These are phyloP conservation scores for Glonium stellatum DNA, from an alignment of 495 filamentous ascomycete genomes.

Conservation along the genomic window DNA sequence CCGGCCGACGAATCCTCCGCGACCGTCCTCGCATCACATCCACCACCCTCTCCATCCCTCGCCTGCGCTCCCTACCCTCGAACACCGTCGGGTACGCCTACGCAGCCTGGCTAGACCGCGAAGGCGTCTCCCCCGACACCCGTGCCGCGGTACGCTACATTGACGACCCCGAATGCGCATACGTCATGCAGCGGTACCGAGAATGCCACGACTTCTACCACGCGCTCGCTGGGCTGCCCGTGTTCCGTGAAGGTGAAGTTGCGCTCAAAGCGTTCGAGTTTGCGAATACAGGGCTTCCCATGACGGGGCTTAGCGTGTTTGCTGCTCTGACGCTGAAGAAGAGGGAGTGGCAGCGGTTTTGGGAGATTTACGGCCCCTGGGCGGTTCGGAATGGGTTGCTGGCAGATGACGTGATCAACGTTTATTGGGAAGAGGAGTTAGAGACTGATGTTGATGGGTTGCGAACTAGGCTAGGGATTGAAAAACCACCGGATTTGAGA, in stretches of 20 bases:
- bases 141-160: constrained; percentile 76
- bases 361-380: constrained; percentile 77
- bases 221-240: constrained; percentile 82
- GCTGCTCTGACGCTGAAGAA: constrained; percentile 66
- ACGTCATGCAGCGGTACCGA: constrained; percentile 97
- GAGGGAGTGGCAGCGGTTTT: constrained; percentile 66
- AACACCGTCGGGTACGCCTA: constrained; percentile 83
- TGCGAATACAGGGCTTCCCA: constrained; percentile 84
- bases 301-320: constrained; percentile 81
- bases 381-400: constrained; percentile 73
- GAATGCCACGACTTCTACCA: constrained; percentile 99
- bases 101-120: constrained; percentile 78
- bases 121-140: constrained; percentile 89
- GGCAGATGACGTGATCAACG: constrained; percentile 81
- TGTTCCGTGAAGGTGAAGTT: constrained; percentile 89
- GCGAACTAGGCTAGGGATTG: constrained; percentile 66
- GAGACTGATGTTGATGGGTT: constrained; percentile 76
- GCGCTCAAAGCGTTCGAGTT: constrained; percentile 96
- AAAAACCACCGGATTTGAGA: constrained; percentile 83
- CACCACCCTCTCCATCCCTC: constrained; percentile 58
- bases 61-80: constrained; percentile 62
- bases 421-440: constrained; percentile 96
- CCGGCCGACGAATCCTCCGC: constrained; percentile 84
- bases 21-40: constrained; percentile 86
- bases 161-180: constrained; percentile 89